Base-by-base conservation (phyloP, 768 basidiomycete genomes). In the Xerocomellus amylosporus region DNA sequence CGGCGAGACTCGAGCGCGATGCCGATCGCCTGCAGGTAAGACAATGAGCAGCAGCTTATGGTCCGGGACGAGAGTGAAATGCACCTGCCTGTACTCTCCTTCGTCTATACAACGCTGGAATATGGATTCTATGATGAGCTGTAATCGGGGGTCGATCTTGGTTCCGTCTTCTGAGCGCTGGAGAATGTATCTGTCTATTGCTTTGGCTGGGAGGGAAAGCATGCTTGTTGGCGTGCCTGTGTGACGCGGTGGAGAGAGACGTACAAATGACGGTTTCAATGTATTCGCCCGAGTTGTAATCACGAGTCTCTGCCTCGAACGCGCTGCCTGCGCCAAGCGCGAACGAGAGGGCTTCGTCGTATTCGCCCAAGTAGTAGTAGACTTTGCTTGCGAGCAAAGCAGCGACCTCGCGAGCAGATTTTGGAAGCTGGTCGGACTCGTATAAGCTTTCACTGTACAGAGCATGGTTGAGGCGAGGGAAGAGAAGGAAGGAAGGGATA, bases 381-480 rank as follows among this genome's bases (percentile, higher is more conserved):
- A 98, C 90, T 71, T 98, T 98, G 79, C 93, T 95, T n/a, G 90
- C 88, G 28, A 99, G 80, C 47, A 98, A 77, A 20, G 95, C 93
- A 19, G 97, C 95, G 47, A 86, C 81, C 64, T 90, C 83, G 36
- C 90, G 87, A 14, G 88, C 84, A 47, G 84, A 76, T 58, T 82
- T 79, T 1, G 89, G 80, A 8, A 98, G 79, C 36, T 88, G 83
- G 13, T 87, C 79, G 54, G 80, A 84, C 74, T 98, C 97, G 60
- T 96, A 93, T 4, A 99, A 74, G 0, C 87, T 81, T 72, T 99
- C 97, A 63, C 96, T 98, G 68, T 19, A 37, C 47, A 24, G 33
- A 45, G 7, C 19, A 24, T 40, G n/a, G 58, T 15, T 41, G 46
- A 54, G 64, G 49, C 38, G 48, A 46, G 17, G 28, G 15, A n/a